Base-by-base conservation (phyloP, 148 eudicot genomes). In the Polygonum maritimum region DNA sequence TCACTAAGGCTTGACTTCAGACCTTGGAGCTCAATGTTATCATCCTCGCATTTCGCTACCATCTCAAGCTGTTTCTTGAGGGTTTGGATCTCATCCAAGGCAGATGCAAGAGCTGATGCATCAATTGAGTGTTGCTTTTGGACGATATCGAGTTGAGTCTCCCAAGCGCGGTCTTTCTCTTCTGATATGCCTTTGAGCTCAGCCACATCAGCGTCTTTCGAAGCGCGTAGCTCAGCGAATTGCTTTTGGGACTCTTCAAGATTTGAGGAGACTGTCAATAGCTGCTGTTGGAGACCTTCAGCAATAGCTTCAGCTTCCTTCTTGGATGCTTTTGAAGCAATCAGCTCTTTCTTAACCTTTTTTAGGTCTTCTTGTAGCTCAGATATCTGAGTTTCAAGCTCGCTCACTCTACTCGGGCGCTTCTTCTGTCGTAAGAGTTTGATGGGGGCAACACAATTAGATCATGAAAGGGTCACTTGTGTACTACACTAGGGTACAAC, bases 351-450 rank as follows among this genome's bases (percentile, higher is more conserved):
- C 82, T 88, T 93, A 36, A 80, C 87, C 58, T 75, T 87, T 76
- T 83, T 87, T 31, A 93, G 86, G 74, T 91, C 97, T 52, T 83
- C 87, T 80, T 89, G 83, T 52, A 94, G 98, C 82, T 94, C 88
- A 73, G 95, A 82, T 72, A 94, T 85, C 82, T 83, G 97, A 67
- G 87, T 81, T 80, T 94, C 96, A 57, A 94, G 52, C 79, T 88
- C 98, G 71, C 87, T 78, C 79, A 85, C 73, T 82, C 82, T 87
- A 86, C 87, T 87, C 41, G 92, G 88, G 3, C 86, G 93, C 79
- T 85, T 93, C 80, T 84, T 89, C 92, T 94, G 84, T 54, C 69
- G 49, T 16, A 55, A 75, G 10, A 57, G 4, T 38, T n/a, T 15
- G 31, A 63, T 21, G 22, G 49, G 49, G 13, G 57, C 40, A 36